Percentiles rank a stretch among this genome's conserved stretches.
These are phyloP conservation scores for Penicillium angulare DNA, from an alignment of 495 filamentous ascomycete genomes.

Conservation along the genomic window DNA sequence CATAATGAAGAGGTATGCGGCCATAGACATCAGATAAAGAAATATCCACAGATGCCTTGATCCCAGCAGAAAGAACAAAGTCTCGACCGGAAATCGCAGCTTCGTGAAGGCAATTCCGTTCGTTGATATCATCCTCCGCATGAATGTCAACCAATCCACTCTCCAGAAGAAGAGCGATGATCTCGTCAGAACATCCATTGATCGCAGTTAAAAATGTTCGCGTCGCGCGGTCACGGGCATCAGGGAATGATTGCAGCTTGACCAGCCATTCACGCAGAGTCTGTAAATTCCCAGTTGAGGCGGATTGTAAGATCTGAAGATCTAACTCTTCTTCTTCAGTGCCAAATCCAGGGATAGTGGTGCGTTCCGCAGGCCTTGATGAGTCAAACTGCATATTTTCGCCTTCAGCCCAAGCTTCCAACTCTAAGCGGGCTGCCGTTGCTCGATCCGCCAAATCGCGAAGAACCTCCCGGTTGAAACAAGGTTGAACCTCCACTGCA, in stretches of 20 bases:
- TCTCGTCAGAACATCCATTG: constrained; percentile 75
- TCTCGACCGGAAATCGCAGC: constrained; percentile 84
- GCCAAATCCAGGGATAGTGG: constrained; percentile 59
- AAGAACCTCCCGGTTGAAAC: constrained; percentile 95
- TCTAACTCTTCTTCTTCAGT: constrained; percentile 86
- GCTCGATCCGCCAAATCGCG: constrained; percentile 95
- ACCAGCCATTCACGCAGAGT: constrained; percentile 62
- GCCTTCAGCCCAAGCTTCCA: constrained; percentile 95
- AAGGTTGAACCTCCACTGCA: constrained; percentile 95
- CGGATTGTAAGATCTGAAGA: constrained; percentile 81
- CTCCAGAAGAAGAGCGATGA: constrained; percentile 71
- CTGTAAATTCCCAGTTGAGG: constrained; percentile 67
- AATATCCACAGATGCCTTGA: constrained; percentile 70
- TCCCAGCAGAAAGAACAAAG: constrained; percentile 71
- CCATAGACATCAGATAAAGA: constrained; percentile 87
- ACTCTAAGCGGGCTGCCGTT: constrained; percentile 85
- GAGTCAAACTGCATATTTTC: constrained; percentile 81
- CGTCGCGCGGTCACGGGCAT: constrained; percentile 71
- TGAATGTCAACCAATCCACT: constrained; percentile 82
- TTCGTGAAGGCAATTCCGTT: constrained; percentile 93
- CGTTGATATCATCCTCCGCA: constrained; percentile 94
- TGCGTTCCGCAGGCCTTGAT: constrained; percentile 57
- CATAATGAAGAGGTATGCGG: constrained; percentile 90
- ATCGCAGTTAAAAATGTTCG: constrained; percentile 86
- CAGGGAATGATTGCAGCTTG: constrained; percentile 52